Percentiles rank a stretch among this genome's conserved stretches.
phyloP scores from a whole-genome alignment of 352 stramenopile genomes.

The Phytophthora hybrid region DNA sequence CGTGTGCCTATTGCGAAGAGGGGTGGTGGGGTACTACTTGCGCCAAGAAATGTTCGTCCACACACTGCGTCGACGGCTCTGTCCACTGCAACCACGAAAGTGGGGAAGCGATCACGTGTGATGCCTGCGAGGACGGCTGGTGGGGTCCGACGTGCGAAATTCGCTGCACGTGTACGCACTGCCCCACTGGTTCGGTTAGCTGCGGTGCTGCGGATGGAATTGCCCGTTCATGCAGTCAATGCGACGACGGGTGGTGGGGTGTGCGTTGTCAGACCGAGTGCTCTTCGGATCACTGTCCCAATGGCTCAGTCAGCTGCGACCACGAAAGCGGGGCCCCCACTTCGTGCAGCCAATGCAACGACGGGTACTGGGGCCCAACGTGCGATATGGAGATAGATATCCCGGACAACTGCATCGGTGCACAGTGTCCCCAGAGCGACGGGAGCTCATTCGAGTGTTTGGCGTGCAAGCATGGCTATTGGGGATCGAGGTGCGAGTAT shows the following conservation, averaged over 20 bases:
- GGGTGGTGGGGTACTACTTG: not conserved
- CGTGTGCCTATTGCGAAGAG: not conserved
- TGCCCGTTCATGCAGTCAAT: not conserved
- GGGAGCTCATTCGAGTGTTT: not conserved
- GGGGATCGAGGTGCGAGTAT: not conserved
- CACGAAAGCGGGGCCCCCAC: not conserved
- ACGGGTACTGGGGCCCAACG: not conserved
- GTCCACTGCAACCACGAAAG: too few species aligned
- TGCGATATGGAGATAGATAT: not conserved
- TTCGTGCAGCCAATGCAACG: not conserved
- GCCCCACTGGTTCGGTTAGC: not conserved
- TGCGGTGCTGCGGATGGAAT: not conserved
- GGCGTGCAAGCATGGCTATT: not conserved
- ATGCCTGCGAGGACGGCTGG: too few species aligned
- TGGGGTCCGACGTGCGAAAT: not conserved
- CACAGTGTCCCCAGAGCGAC: not conserved
- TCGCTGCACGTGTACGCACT: not conserved
- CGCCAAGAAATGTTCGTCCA: too few species aligned
- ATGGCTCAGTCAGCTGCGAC: not conserved
- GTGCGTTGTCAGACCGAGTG: not conserved
- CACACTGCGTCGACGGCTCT: too few species aligned
- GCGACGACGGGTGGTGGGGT: not conserved
- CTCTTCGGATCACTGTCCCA: not conserved
- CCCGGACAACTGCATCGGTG: not conserved
- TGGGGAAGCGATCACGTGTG: too few species aligned